Percentiles rank a stretch among this genome's conserved stretches.
These are phyloP conservation scores for Elsinoe fawcettii DNA, from an alignment of 2,329 filamentous ascomycete species.

Conservation along the genomic window DNA sequence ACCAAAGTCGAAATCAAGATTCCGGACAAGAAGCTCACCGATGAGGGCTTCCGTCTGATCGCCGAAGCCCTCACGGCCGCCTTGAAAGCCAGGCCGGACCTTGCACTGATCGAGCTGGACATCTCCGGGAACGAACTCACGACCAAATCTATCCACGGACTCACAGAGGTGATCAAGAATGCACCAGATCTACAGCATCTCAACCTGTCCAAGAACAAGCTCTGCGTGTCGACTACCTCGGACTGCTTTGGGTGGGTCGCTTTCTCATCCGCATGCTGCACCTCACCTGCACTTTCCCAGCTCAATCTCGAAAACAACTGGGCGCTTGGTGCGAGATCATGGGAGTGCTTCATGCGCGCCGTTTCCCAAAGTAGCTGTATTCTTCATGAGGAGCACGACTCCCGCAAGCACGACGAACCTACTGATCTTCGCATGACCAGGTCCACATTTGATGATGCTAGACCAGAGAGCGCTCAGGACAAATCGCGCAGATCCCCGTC, in stretches of 20 bases:
- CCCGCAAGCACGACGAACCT: constrained; percentile 15
- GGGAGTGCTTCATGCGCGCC: constrained; percentile 40
- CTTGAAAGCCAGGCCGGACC: constrained; percentile 24
- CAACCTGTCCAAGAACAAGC: constrained; percentile 40
- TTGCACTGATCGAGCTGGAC: constrained; percentile 41
- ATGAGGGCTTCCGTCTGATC: constrained; percentile 38
- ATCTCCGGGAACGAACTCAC: constrained; percentile 40
- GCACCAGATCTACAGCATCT: constrained; percentile 40
- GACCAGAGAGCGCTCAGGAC: constrained; percentile 13
- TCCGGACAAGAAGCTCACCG: constrained; percentile 38
- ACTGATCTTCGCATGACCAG: constrained; percentile 22
- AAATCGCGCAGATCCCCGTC: not conserved
- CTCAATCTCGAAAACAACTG: constrained; percentile 41
- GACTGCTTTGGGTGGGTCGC: constrained; percentile 36
- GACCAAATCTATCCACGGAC: constrained; percentile 32
- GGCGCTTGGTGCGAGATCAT: constrained; percentile 33
- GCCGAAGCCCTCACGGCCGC: constrained; percentile 37
- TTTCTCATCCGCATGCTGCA: constrained; percentile 38
- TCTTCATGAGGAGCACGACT: not conserved
- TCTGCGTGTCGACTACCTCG: constrained; percentile 32
- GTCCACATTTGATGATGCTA: constrained; percentile 23
- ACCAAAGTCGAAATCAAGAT: constrained; percentile 39
- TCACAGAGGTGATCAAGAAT: constrained; percentile 37
- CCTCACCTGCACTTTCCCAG: constrained; percentile 37
- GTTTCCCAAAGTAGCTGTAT: not conserved